A percentile compares a stretch with the other conserved stretches of the same genome.
These are phyloP conservation scores for Barbarea vulgaris DNA, from an alignment of 345 rosid species.

Conservation along the genomic window DNA sequence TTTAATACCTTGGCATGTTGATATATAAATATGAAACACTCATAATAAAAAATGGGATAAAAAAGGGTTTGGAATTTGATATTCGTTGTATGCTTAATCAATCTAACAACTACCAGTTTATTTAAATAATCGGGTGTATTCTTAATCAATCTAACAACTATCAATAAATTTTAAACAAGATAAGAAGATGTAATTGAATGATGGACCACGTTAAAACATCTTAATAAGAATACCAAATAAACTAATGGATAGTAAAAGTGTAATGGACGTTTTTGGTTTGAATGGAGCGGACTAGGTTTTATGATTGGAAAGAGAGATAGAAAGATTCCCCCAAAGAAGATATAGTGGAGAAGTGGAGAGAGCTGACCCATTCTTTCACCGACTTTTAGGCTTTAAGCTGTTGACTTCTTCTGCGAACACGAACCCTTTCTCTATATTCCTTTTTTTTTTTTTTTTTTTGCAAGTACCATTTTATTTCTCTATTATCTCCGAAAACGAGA, in stretches of 20 bases:
- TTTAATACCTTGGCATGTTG: neutral
- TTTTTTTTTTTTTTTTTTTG: no score
- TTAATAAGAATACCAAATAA: neutral
- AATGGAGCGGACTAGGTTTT: conserved; percentile 3
- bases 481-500: no score
- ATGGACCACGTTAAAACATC: conserved; percentile 9
- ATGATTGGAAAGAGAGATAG: conserved; percentile 13
- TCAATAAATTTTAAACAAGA: neutral
- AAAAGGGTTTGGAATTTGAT: neutral
- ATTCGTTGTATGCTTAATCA: neutral
- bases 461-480: no score
- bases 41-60: neutral
- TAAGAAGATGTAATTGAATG: neutral
- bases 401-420: conserved; percentile 26
- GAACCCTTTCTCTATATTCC: neutral
- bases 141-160: neutral
- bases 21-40: neutral
- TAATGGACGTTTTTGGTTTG: neutral
- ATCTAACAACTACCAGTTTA: neutral
- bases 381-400: conserved; percentile 33
- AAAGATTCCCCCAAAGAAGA: no score
- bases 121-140: neutral
- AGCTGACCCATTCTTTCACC: conserved; percentile 29
- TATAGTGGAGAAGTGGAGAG: conserved; percentile 18
- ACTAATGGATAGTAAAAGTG: neutral